Evolutionary conservation across 805 yeast genomes (phyloP).

Genomic region (Torulaspora maleeae): DNA sequence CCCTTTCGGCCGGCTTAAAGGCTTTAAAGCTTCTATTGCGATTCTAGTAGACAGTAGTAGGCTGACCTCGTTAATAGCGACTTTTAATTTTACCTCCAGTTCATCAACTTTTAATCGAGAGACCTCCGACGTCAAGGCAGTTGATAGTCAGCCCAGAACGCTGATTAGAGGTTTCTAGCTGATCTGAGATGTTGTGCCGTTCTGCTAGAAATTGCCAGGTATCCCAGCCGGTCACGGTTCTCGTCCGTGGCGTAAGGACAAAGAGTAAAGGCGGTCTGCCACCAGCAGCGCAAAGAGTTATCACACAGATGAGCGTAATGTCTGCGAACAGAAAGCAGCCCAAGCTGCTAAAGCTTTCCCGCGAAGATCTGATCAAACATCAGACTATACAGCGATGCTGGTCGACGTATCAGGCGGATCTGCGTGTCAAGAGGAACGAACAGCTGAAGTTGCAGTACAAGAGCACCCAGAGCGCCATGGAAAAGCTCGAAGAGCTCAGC

Average conservation of each 20-base stretch:
- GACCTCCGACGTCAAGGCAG: background rate
- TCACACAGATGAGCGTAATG: slow-evolving; percentile 65
- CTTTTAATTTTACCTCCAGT: background rate
- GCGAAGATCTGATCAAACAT: slow-evolving; percentile 82
- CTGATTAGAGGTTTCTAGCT: background rate
- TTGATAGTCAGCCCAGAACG: background rate
- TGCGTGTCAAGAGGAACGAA: slow-evolving; percentile 40
- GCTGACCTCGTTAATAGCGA: background rate
- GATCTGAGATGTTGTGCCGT: background rate
- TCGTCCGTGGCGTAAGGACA: slow-evolving; percentile 50
- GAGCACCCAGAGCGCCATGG: slow-evolving; percentile 66
- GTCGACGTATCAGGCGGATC: slow-evolving; percentile 54
- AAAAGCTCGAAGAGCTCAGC: slow-evolving; percentile 50
- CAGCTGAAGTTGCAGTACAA: slow-evolving; percentile 57
- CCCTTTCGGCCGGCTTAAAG: no score
- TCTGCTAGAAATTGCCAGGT: background rate
- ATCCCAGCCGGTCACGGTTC: slow-evolving; percentile 13
- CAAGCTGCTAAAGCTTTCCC: slow-evolving; percentile 58
- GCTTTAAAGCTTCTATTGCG: no score
- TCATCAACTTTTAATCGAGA: background rate
- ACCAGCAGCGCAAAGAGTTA: slow-evolving; percentile 46
- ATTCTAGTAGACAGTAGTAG: background rate
- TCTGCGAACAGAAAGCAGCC: slow-evolving; percentile 90
- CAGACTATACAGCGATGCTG: slow-evolving; percentile 79
- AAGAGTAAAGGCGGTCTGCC: slow-evolving; percentile 38